Conservation (phyloP, 129 eudicot species). For the Centella asiatica region DNA sequence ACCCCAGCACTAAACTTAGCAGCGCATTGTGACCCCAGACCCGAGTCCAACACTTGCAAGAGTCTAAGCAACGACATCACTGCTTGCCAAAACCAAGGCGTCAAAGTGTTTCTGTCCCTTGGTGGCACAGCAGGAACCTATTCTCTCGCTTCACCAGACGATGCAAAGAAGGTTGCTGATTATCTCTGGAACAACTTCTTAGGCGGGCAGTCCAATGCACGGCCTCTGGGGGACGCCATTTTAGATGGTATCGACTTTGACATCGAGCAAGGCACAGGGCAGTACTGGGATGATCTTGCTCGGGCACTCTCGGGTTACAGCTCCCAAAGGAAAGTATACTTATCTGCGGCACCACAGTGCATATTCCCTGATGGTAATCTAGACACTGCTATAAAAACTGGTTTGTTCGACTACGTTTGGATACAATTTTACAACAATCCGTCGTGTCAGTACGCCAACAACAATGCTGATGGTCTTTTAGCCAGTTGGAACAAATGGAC, state of each 20-base stretch:
- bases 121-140: slow-evolving; percentile 68
- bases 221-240: slow-evolving; percentile 58
- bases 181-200: slow-evolving; percentile 62
- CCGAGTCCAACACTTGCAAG: slow-evolving; percentile 36
- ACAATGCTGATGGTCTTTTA: slow-evolving; percentile 24
- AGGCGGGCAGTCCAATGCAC: slow-evolving; percentile 42
- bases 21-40: slow-evolving; percentile 49
- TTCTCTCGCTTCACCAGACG: slow-evolving; percentile 42
- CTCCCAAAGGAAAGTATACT: slow-evolving; percentile 30
- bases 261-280: slow-evolving; percentile 46
- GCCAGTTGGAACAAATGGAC: slow-evolving; percentile 56
- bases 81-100: slow-evolving; percentile 40
- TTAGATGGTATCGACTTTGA: slow-evolving; percentile 73
- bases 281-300: slow-evolving; percentile 46
- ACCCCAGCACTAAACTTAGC: slow-evolving; percentile 60
- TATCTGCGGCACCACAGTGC: slow-evolving; percentile 55
- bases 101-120: slow-evolving; percentile 58
- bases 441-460: slow-evolving; percentile 45
- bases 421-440: slow-evolving; percentile 72
- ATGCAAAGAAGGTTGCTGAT: slow-evolving; percentile 37
- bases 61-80: slow-evolving; percentile 22
- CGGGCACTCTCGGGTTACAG: slow-evolving; percentile 13
- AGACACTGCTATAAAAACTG: slow-evolving; percentile 2
- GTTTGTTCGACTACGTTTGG: slow-evolving; percentile 62
- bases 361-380: slow-evolving; percentile 44